Conservation (phyloP, 768 basidiomycete species). For the Harrya chromipes region DNA sequence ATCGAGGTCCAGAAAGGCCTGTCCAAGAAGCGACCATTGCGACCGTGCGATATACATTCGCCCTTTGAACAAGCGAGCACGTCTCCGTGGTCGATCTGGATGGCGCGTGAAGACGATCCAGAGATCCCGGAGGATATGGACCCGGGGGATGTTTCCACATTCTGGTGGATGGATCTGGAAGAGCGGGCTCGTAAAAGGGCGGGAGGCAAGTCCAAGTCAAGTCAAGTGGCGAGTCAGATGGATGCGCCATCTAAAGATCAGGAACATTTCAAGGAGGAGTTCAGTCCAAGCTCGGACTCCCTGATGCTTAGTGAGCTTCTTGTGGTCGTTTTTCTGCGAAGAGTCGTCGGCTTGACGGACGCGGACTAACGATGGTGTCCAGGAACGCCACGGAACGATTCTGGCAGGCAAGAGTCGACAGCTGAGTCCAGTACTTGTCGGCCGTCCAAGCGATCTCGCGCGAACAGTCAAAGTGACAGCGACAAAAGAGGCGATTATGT, state of each 20-base stretch:
- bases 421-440: too few relatives aligned
- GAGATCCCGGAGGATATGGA: background rate
- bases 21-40: background rate
- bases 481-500: background rate
- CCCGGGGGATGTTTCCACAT: slow-evolving; percentile 4
- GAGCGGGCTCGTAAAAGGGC: background rate
- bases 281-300: too few relatives aligned
- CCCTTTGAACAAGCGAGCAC: background rate
- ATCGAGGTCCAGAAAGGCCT: slow-evolving; percentile 4
- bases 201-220: too few relatives aligned
- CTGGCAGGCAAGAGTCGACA: background rate
- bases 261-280: too few relatives aligned
- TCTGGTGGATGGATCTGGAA: slow-evolving; percentile 9
- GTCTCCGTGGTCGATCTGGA: background rate
- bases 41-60: slow-evolving; percentile 1
- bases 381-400: background rate
- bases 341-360: too few relatives aligned
- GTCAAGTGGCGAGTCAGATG: too few relatives aligned
- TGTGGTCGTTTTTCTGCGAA: too few relatives aligned
- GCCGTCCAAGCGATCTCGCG: background rate
- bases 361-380: too few relatives aligned
- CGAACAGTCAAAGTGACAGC: background rate
- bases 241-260: too few relatives aligned
- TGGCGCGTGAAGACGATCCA: background rate
- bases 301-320: too few relatives aligned